These are phyloP conservation scores for sweet orange (Citrus sinensis) DNA, from an alignment of 345 rosid genomes.

Conservation along the genomic window DVS_A1.0 CM039168.1:4263001-4263500, in stretches of 20 bases:
- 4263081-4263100: constrained; percentile 53
- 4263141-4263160: constrained; percentile 26
- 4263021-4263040: constrained; percentile 85
- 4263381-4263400: neutral
- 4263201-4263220: neutral
- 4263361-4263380: too few relatives aligned
- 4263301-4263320: neutral
- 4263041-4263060: constrained; percentile 51
- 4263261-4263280: neutral
- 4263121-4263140: constrained; percentile 56
- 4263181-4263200: neutral
- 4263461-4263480: neutral
- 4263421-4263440: neutral
- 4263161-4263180: constrained; percentile 2
- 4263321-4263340: neutral
- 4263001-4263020: constrained; percentile 73
- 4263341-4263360: neutral
- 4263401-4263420: neutral
- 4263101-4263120: constrained; percentile 45
- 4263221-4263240: neutral
- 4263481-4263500: neutral
- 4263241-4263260: neutral
- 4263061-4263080: constrained; percentile 57
- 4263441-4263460: neutral
- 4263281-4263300: neutral